Evolutionary conservation across 805 yeast genomes (phyloP).

Genomic region (Candida incommunis): DNA sequence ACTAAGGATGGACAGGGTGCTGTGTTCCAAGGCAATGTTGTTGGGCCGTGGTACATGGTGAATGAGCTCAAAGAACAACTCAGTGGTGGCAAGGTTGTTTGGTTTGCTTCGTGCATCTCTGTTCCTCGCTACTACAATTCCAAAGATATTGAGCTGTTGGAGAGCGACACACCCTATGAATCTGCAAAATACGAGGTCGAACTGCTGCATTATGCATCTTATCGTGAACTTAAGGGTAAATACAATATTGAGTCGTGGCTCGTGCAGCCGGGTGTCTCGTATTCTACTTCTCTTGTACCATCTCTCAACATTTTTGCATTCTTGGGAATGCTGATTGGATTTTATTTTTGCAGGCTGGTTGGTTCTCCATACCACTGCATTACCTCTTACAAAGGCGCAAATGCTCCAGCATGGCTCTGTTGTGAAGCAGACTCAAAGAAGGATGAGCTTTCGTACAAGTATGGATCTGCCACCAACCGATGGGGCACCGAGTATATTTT

Average conservation of each 20-base stretch:
- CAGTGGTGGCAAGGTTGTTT: slow-evolving; percentile 54
- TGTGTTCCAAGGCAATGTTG: slow-evolving; percentile 91
- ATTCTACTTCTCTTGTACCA: slow-evolving; percentile 63
- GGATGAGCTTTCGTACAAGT: slow-evolving; percentile 36
- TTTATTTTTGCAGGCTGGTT: slow-evolving; percentile 63
- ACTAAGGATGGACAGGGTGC: slow-evolving; percentile 70
- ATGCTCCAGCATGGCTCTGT: slow-evolving; percentile 66
- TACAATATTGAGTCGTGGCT: slow-evolving; percentile 57
- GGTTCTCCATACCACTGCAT: slow-evolving; percentile 89
- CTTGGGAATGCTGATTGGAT: slow-evolving; percentile 73
- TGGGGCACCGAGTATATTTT: slow-evolving; percentile 54
- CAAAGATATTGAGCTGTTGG: slow-evolving; percentile 58
- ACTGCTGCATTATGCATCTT: slow-evolving; percentile 63
- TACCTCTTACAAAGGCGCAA: slow-evolving; percentile 79
- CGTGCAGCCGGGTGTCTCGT: slow-evolving; percentile 90
- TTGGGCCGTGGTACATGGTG: slow-evolving; percentile 82
- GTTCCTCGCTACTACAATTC: slow-evolving; percentile 58
- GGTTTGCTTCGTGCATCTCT: slow-evolving; percentile 82
- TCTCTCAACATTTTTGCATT: slow-evolving; percentile 67
- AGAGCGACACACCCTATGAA: slow-evolving; percentile 62
- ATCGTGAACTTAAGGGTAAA: slow-evolving; percentile 30
- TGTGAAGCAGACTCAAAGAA: slow-evolving; percentile 35
- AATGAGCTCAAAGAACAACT: slow-evolving; percentile 48
- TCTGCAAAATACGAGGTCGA: slow-evolving; percentile 85
- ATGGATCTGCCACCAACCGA: slow-evolving; percentile 59